Evolutionary conservation across 2,329 filamentous ascomycete genomes (phyloP).

Genomic region (Curvularia verruculosa): DNA sequence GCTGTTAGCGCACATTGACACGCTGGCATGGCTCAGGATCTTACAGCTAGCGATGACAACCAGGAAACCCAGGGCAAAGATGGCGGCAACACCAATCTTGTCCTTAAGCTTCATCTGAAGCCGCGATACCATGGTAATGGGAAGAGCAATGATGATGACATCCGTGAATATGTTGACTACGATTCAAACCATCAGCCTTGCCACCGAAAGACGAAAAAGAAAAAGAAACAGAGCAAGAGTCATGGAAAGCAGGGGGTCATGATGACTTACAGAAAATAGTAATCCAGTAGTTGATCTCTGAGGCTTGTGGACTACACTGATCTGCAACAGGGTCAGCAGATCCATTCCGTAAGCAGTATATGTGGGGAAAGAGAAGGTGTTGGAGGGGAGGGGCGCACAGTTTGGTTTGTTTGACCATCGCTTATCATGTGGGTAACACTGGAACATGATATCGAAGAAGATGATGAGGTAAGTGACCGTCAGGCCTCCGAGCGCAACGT

Average conservation of each 20-base stretch:
- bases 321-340: constrained; percentile 21
- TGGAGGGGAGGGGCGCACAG: constrained; percentile 20
- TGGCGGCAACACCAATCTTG: constrained; percentile 27
- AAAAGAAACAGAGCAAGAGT: not conserved
- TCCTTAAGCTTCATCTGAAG: constrained; percentile 34
- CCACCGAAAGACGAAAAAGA: too few relatives aligned
- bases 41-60: constrained; percentile 33
- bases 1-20: constrained; percentile 4
- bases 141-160: constrained; percentile 28
- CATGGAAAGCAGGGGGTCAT: not conserved
- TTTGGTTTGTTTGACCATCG: constrained; percentile 31
- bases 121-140: constrained; percentile 30
- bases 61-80: constrained; percentile 34
- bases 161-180: constrained; percentile 33
- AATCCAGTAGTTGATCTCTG: constrained; percentile 31
- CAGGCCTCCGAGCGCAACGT: constrained; percentile 43
- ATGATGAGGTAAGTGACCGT: constrained; percentile 41
- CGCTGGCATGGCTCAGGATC: not conserved
- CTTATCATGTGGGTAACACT: constrained; percentile 47
- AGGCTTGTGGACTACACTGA: constrained; percentile 27
- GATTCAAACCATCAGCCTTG: not conserved
- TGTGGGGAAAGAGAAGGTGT: not conserved
- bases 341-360: not conserved
- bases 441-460: constrained; percentile 51
- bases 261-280: constrained; percentile 25